These are phyloP conservation scores for Lichtheimia ramosa DNA, from an alignment of 371 early-diverging fungal species.

Conservation along the genomic window DNA sequence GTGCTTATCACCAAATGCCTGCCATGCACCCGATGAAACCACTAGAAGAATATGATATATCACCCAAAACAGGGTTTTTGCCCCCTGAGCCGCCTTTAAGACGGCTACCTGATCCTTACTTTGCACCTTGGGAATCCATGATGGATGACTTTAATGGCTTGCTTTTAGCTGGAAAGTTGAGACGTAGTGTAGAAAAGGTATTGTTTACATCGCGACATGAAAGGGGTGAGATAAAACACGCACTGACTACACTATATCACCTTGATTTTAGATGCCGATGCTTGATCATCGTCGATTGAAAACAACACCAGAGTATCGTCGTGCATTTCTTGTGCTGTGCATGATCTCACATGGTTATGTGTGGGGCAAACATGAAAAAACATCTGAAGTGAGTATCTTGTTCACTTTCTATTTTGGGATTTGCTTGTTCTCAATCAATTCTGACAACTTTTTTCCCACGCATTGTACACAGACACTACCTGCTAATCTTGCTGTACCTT, in stretches of 20 bases:
- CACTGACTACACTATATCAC: background rate
- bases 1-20: conserved; percentile 4
- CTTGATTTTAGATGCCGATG: conserved; percentile 65
- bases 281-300: conserved; percentile 64
- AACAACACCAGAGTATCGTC: conserved; percentile 70
- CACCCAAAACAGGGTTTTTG: conserved; percentile 85
- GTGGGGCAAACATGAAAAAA: conserved; percentile 83
- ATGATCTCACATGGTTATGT: conserved; percentile 91
- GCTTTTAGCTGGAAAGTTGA: conserved; percentile 75
- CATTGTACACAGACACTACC: conserved; percentile 66
- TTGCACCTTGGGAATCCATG: conserved; percentile 87
- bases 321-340: conserved; percentile 85
- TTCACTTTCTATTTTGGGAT: too few relatives aligned
- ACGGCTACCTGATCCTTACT: conserved; percentile 73
- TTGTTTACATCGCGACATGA: background rate
- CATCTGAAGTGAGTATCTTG: conserved; percentile 60
- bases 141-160: conserved; percentile 78
- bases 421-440: too few relatives aligned
- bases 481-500: conserved; percentile 81
- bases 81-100: conserved; percentile 75
- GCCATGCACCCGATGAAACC: conserved; percentile 31
- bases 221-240: background rate
- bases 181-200: conserved; percentile 75
- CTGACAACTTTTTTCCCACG: conserved; percentile 27
- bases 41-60: conserved; percentile 83